A percentile compares a stretch with the other conserved stretches of the same genome.
Evolutionary conservation across 78 protist species (phyloP).

Genomic region (Tieghemostelium lacteum): DNA sequence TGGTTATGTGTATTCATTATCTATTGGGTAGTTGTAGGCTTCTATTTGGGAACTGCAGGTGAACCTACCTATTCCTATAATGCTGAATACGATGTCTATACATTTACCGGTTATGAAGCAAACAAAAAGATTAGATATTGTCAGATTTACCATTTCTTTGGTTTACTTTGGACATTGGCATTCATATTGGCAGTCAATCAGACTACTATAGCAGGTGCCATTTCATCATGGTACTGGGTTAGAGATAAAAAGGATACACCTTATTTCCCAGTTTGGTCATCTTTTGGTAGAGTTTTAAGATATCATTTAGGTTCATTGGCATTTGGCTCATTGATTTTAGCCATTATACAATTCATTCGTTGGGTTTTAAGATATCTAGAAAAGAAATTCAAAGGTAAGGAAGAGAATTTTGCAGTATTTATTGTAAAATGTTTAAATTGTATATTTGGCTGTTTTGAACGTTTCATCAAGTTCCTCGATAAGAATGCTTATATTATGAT

Average conservation of each 20-base stretch:
- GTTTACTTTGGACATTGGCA: constrained; percentile 86
- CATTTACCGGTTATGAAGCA: constrained; percentile 36
- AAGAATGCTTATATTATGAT: constrained; percentile 93
- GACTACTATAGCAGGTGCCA: constrained; percentile 85
- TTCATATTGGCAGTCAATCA: constrained; percentile 85
- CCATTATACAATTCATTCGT: constrained; percentile 89
- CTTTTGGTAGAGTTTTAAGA: constrained; percentile 63
- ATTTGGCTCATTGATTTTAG: constrained; percentile 88
- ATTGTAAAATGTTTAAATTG: constrained; percentile 83
- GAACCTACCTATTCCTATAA: constrained; percentile 3
- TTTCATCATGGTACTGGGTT: constrained; percentile 89
- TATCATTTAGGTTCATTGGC: constrained; percentile 93
- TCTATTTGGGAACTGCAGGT: constrained; percentile 61
- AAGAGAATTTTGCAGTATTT: constrained; percentile 33
- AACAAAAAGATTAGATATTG: not conserved
- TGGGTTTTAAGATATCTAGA: constrained; percentile 73
- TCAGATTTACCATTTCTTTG: constrained; percentile 86
- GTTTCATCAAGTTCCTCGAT: constrained; percentile 88
- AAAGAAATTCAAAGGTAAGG: constrained; percentile 43
- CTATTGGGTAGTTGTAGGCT: constrained; percentile 76
- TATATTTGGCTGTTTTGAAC: constrained; percentile 87
- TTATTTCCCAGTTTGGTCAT: constrained; percentile 65
- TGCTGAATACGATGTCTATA: not conserved
- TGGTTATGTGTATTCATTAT: constrained; percentile 35
- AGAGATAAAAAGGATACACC: constrained; percentile 75